Base-by-base conservation (phyloP, 164 flowering plant genomes). In the Macadamia tetraphylla region DNA sequence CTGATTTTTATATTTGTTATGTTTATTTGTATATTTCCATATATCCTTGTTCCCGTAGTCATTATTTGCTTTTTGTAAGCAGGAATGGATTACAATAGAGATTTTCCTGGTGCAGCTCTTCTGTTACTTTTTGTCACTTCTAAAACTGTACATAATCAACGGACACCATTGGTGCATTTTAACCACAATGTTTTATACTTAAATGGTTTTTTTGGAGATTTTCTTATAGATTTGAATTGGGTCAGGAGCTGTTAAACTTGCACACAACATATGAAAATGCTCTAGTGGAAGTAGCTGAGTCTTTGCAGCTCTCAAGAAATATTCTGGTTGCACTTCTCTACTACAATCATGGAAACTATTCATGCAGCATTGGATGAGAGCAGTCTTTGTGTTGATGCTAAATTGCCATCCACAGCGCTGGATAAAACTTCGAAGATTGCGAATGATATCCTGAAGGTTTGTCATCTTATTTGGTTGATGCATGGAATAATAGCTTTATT, bases 341-440 rank as follows among this genome's bases (percentile, higher is more conserved):
- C 66, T 95, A 77, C 91, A 95, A 77, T 95, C 99, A 53, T 92
- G 97, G 98, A 87, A 90, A 77, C 68, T 88, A 23, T 95, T 95
- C 78, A 77, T 95, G 91, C 80, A 74, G 31, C 84, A 82, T 29
- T 95, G 99, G 99, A 64, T 91, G 77, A 84, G 76, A 71, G 85
- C 82, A 52, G 72, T 64, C 63, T 65, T 83, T 40, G 70, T 29
- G 70, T 74, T 76, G 86, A 82, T 71, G 71, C 81, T 49, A 84
- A 85, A 70, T 62, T 65, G 44, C 63, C 75, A 58, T 53, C 75
- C 1, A 59, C 62, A 46, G 59, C 61, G n/a, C 74, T 72, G 49
- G 86, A 92, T 72, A 88, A 71, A 79, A 77, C 82, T 62, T 78
- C 84, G 55, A 85, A 86, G 77, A 88, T 90, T 76, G 94, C 97